phyloP scores from a whole-genome alignment of 257 asterid genomes.

The Ocimum tenuiflorum region DNA sequence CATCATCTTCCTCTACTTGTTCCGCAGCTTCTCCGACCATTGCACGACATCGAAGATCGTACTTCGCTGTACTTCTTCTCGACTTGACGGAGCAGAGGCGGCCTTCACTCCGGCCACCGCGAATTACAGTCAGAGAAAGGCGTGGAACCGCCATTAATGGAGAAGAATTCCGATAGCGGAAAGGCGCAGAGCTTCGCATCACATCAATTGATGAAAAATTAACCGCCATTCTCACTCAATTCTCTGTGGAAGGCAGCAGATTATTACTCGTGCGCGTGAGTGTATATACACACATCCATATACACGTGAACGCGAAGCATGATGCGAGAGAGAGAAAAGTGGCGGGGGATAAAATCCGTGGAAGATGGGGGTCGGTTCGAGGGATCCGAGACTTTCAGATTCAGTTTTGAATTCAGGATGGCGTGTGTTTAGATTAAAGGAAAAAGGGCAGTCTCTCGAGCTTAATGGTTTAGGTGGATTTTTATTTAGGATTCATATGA shows the following conservation, averaged over 20 bases:
- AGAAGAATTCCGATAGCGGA: background rate
- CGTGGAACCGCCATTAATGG: slow-evolving; percentile 18
- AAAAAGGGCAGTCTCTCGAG: too few species aligned
- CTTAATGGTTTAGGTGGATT: too few species aligned
- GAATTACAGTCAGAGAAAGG: slow-evolving; percentile 11
- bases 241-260: background rate
- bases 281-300: background rate
- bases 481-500: too few species aligned
- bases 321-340: background rate
- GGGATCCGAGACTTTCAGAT: slow-evolving; percentile 9
- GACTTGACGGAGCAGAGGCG: background rate
- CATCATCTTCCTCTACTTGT: slow-evolving; percentile 17
- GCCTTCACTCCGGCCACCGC: slow-evolving; percentile 11
- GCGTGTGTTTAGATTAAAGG: too few species aligned
- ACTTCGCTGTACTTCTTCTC: slow-evolving; percentile 18
- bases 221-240: slow-evolving; percentile 23
- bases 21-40: slow-evolving; percentile 19
- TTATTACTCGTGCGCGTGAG: background rate
- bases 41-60: slow-evolving; percentile 8
- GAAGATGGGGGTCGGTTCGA: background rate
- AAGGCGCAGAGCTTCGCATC: slow-evolving; percentile 16
- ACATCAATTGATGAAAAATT: slow-evolving; percentile 16
- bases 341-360: slow-evolving; percentile 6
- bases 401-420: too few species aligned
- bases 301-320: background rate